These are phyloP conservation scores for Ascochyta pisi DNA, from an alignment of 2,329 filamentous ascomycete species.

Conservation along the genomic window DNA sequence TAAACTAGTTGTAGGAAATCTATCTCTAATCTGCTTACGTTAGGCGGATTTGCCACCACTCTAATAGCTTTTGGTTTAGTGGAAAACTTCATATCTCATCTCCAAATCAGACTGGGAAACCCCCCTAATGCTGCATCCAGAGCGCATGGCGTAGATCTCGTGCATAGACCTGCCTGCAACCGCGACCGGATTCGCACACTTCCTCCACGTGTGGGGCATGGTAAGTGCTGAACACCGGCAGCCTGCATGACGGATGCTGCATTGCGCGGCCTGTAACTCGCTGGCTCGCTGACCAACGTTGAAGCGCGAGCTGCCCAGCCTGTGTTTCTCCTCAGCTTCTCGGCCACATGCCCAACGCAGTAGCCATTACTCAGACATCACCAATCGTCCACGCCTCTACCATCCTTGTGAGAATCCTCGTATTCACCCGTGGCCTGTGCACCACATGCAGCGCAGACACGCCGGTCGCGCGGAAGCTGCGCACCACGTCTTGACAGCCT, in stretches of 20 bases:
- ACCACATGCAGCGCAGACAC: no score
- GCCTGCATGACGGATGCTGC: constrained; percentile 3
- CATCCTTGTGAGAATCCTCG: constrained; percentile 3
- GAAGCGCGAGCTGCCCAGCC: neutral
- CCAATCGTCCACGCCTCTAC: constrained; percentile 29
- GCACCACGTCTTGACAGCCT: neutral
- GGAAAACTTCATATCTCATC: no score
- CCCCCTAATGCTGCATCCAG: no score
- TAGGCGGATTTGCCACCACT: no score
- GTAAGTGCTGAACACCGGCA: constrained; percentile 5
- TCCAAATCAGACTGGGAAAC: no score
- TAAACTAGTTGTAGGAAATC: no score
- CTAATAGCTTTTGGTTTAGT: no score
- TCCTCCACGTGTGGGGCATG: constrained; percentile 12
- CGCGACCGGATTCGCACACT: neutral
- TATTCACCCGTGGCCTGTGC: neutral
- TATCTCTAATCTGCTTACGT: no score
- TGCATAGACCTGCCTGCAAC: neutral
- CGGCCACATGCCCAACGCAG: constrained; percentile 9
- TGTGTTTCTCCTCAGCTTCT: constrained; percentile 6
- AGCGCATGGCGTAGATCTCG: neutral
- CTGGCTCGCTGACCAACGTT: neutral
- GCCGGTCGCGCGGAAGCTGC: neutral
- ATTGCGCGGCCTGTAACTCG: constrained; percentile 1
- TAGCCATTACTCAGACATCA: constrained; percentile 42